Evolutionary conservation across 805 yeast species (phyloP).

Genomic region (Schizosaccharomyces osmophilus): DNA sequence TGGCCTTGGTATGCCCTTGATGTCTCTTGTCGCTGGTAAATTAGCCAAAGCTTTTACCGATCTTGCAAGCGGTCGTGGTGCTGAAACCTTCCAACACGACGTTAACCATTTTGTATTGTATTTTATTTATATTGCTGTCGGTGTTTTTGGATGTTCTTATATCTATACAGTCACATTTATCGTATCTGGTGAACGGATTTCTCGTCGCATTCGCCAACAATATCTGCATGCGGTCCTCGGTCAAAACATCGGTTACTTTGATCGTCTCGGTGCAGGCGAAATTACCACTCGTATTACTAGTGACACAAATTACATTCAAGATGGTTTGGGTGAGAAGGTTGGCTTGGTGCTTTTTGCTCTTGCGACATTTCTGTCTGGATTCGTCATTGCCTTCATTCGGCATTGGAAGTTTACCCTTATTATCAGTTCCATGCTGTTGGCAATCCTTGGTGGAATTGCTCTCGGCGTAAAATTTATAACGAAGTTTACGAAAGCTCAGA

Average conservation of each 20-base stretch:
- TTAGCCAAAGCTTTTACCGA: slow-evolving; percentile 16
- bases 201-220: slow-evolving; percentile 18
- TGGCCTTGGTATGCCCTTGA: slow-evolving; percentile 17
- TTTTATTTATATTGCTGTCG: slow-evolving; percentile 20
- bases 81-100: slow-evolving; percentile 13
- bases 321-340: slow-evolving; percentile 20
- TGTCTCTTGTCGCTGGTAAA: slow-evolving; percentile 18
- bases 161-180: slow-evolving; percentile 17
- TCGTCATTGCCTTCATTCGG: slow-evolving; percentile 16
- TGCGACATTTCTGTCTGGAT: slow-evolving; percentile 17
- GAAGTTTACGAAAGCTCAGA: slow-evolving; percentile 5
- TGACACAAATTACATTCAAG: slow-evolving; percentile 19
- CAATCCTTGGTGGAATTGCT: slow-evolving; percentile 13
- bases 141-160: slow-evolving; percentile 9
- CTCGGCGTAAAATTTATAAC: slow-evolving; percentile 13
- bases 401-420: slow-evolving; percentile 17
- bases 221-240: slow-evolving; percentile 17
- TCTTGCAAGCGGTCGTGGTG: slow-evolving; percentile 10
- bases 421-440: slow-evolving; percentile 14
- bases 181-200: slow-evolving; percentile 18
- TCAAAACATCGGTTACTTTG: slow-evolving; percentile 20
- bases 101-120: slow-evolving; percentile 17
- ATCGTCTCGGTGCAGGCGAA: slow-evolving; percentile 20
- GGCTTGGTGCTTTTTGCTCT: slow-evolving; percentile 18
- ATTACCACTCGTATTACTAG: slow-evolving; percentile 20